Conservation (phyloP, 495 filamentous ascomycete species). For the Elaphomyces granulatus region DNA sequence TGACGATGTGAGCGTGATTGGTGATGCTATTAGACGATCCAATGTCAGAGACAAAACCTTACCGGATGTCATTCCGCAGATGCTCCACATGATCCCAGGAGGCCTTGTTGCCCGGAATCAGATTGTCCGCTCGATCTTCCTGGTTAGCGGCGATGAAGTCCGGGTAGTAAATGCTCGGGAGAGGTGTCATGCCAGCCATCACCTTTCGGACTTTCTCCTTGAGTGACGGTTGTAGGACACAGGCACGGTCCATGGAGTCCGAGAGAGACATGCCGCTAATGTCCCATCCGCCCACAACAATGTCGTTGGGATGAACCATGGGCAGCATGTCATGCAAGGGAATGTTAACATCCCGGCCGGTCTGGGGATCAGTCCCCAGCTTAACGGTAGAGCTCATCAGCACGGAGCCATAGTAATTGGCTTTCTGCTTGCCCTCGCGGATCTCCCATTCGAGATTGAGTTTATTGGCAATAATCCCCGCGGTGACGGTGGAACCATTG, state of each 20-base stretch:
- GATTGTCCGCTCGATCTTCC: conserved; percentile 89
- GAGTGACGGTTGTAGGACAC: conserved; percentile 83
- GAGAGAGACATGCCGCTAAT: conserved; percentile 83
- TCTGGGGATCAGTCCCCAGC: conserved; percentile 75
- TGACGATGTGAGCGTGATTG: conserved; percentile 12
- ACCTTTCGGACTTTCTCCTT: conserved; percentile 84
- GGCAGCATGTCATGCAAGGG: conserved; percentile 89
- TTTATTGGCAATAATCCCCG: conserved; percentile 93
- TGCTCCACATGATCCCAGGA: conserved; percentile 78
- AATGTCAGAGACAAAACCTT: conserved; percentile 22
- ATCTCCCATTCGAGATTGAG: conserved; percentile 81
- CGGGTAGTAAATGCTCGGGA: conserved; percentile 95
- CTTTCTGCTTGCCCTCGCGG: conserved; percentile 64
- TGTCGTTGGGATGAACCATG: conserved; percentile 96
- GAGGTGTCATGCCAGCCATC: conserved; percentile 76
- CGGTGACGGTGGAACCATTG: conserved; percentile 94
- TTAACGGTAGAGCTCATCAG: conserved; percentile 96
- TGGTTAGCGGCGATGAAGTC: conserved; percentile 99
- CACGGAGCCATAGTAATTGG: conserved; percentile 97
- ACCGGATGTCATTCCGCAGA: conserved; percentile 91
- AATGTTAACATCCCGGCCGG: conserved; percentile 84
- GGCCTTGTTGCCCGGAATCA: conserved; percentile 72
- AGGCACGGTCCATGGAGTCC: conserved; percentile 87
- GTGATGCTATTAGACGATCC: not conserved
- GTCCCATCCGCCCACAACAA: conserved; percentile 94